Base-by-base conservation (phyloP, 805 yeast species). In the Cyberlindnera amylophila region DNA sequence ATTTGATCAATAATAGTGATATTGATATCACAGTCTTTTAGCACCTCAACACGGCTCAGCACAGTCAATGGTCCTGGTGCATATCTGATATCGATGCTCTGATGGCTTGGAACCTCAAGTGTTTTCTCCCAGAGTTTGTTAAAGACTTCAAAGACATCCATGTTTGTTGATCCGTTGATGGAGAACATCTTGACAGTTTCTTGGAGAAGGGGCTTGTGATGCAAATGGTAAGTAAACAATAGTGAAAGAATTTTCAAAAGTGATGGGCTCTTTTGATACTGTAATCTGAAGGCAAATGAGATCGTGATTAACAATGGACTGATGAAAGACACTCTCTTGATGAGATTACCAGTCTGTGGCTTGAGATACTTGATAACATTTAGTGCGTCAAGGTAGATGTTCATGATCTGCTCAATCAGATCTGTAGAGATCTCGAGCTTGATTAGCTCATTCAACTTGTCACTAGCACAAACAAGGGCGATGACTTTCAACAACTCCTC, bases 51-150 rank as follows among this genome's bases (percentile, higher is more conserved):
- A 38, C 57, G 47, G 31, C 49, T 52, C 2, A 51, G n/a, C 1
- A 56, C 13, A 2, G 57, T 32, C 2, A 56, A 37, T 30, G 60
- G 59, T 9, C 62, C 62, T 7, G 52, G 48, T 2, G 38, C 28
- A 13, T 32, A 45, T 9, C 33, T 47, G 6, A 26, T 10, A 24
- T 48, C 46, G 2, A 44, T 13, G 4, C 21, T 10, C 10, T 33
- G 34, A 3, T 36, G 26, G 4, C 11, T 23, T 16, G 42, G 32
- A 4, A 23, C 23, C 15, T 53, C 50, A 6, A 58, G 34, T 13
- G 58, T 52, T 21, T 46, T 52, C 15, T 45, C 46, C 62, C 62
- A 58, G 11, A 58, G 45, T 17, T 50, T 53, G 36, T 45, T 50
- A 42, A 57, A 55, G 2, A 55, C 49, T 12, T 52, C 50, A 45